Base-by-base conservation (phyloP, 345 rosid species). In the Pistacia integerrima region DNA sequence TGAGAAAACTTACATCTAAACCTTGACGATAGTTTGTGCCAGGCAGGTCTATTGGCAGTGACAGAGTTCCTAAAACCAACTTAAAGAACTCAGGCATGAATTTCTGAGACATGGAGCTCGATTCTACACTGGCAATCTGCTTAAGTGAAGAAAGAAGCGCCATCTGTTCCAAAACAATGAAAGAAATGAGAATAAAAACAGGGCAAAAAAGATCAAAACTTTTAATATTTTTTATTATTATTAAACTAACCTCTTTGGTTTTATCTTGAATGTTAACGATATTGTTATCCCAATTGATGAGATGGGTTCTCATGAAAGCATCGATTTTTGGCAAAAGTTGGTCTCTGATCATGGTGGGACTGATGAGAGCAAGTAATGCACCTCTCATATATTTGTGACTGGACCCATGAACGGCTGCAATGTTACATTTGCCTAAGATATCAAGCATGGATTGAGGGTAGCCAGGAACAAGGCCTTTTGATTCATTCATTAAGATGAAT, bases 361-460 rank as follows among this genome's bases (percentile, higher is more conserved):
- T 84, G 67, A 96, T 88, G 38, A 93, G 85, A 46, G 90, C 79
- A 35, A 92, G 86, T 75, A 93, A 82, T 5, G 99, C 92, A 11
- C 97, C 91, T 87, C 97, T 96, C 98, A 93, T 91, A 78, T 84
- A 82, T 82, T 87, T 87, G 76, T 96, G 99, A 60, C 88, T 81
- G 9, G 95, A 78, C 74, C 99, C 99, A 75, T 93, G 94, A 77
- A 96, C 98, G 3, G 99, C 99, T 8, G 97, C 97, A 64, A 96
- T 93, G 88, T 96, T 96, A 83, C 91, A 84, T 83, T 89, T 91
- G 18, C 99, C 98, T 33, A 96, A 85, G 64, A 96, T 93, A 60
- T 96, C 99, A 8, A 92, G 82, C 99, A 96, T 94, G 54, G 99
- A 93, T 70, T 91, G 91, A 38, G 99, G 99, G 75, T 96, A 96